Base-by-base conservation (phyloP, 164 flowering plant species). In the Malania oleifera region DNA sequence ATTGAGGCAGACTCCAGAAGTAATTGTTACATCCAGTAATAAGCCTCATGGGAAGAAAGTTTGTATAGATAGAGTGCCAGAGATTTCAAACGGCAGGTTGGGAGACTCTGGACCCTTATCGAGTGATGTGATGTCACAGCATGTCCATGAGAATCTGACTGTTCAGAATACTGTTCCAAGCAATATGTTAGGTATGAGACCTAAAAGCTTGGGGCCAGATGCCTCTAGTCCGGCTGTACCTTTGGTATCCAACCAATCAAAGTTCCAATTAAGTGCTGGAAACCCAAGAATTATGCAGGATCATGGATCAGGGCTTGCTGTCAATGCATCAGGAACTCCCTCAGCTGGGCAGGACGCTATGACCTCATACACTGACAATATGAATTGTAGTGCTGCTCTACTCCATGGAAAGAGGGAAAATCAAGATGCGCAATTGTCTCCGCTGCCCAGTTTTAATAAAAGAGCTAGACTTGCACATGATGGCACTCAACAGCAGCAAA, bases 31-130 rank as follows among this genome's bases (percentile, higher is more conserved):
- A 19, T 75, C 90, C 22, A 78, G 67, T 68, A 83, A 70, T 68
- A 82, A 65, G 70, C 60, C 70, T 35, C 80, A 73, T 68, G 95
- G 91, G 57, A 95, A 95, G 71, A 95, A 81, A 63, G 68, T 82
- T 20, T 79, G 87, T 69, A 74, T 86, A 37, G 95, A 88, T 50
- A 75, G 83, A 65, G 76, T 70, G 34, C 76, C 78, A 24, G 96
- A 84, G 63, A 78, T 64, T 61, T 70, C 83, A 43, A 80, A 75
- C 44, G 52, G 68, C 56, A 73, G 75, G 64, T 49, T 65, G 19
- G 83, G 83, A 49, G 86, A 83, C 50, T 65, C 69, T 1, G 85
- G 78, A 70, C 44, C 69, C 28, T n/a, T 71, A 15, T 23, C 80
- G 35, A 68, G 68, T 40, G 77, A 74, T 64, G 59, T 61, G 34